Base-by-base conservation (phyloP, 345 rosid genomes). In the Murraya koenigii region DNA sequence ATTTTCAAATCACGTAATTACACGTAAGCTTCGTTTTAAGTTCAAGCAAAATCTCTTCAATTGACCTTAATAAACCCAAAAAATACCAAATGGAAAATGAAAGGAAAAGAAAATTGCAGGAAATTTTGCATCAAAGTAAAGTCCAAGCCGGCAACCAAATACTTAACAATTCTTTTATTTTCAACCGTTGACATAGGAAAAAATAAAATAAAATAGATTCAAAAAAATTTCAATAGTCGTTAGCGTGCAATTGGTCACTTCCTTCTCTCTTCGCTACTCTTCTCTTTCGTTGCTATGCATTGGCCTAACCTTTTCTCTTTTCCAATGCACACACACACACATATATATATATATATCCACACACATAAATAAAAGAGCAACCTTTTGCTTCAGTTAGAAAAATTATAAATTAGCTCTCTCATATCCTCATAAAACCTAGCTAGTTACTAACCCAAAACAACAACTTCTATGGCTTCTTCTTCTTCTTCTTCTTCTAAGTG, bases 221-320 rank as follows among this genome's bases (percentile, higher is more conserved):
- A 41, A 41, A 44, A 41, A 60, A 47, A 76, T 19, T 69, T 62
- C 80, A 17, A 66, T n/a, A 59, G 78, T 84, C 81, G 28, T 77
- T 86, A 44, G 80, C 91, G 89, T 86, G 88, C 61, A 19, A 64
- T 75, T 80, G 56, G 22, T 52, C 81, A 85, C 85, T 75, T 65
- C 77, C 58, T 25, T 36, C 81, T 78, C 81, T 75, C 33, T 26
- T 17, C 17, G 20, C n/a, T 30, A 22, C 74, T 11, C 47, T 54
- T 15, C 66, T 63, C 49, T 70, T 74, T 71, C 84, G 71, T 65
- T 39, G 14, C 49, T 44, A 10, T 76, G 36, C 65, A 59, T 71
- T 63, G 79, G 78, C 82, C 81, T 13, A 11, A 56, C 65, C 32
- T 76, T 68, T 36, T 63, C 75, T 39, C 58, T 28, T 32, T 54